phyloP scores from a whole-genome alignment of 768 basidiomycete genomes.

The Phlebiopsis gigantea region DNA sequence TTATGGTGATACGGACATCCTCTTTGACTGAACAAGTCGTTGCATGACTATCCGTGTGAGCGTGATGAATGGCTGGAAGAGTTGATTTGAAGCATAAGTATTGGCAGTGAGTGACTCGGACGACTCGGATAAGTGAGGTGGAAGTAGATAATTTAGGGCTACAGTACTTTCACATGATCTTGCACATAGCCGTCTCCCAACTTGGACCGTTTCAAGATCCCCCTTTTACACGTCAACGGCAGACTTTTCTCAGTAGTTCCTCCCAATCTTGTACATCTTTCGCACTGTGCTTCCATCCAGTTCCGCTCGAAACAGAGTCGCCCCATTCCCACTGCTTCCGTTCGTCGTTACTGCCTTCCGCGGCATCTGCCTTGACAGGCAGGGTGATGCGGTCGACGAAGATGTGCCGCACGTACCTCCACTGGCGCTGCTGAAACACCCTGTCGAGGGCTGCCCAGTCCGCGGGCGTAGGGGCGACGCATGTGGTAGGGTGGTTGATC shows the following conservation, averaged over 20 bases:
- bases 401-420: background rate
- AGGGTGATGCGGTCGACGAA: background rate
- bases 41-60: too few species aligned
- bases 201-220: background rate
- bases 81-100: too few species aligned
- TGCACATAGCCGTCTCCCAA: background rate
- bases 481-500: background rate
- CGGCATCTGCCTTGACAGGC: background rate
- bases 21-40: too few species aligned
- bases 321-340: background rate
- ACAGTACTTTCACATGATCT: background rate
- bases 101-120: too few species aligned
- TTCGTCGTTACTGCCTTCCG: background rate
- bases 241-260: background rate
- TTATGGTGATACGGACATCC: too few species aligned
- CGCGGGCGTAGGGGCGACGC: background rate
- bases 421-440: background rate
- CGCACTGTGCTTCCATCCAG: background rate
- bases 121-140: too few species aligned
- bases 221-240: background rate
- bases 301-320: background rate
- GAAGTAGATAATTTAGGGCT: too few species aligned
- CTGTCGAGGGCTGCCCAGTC: background rate
- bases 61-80: too few species aligned
- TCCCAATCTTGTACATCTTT: background rate